Evolutionary conservation across 2,329 filamentous ascomycete species (phyloP), one percentile per base, ranked within the genome.

Genomic region (Phialemoniopsis sp.): DNA sequence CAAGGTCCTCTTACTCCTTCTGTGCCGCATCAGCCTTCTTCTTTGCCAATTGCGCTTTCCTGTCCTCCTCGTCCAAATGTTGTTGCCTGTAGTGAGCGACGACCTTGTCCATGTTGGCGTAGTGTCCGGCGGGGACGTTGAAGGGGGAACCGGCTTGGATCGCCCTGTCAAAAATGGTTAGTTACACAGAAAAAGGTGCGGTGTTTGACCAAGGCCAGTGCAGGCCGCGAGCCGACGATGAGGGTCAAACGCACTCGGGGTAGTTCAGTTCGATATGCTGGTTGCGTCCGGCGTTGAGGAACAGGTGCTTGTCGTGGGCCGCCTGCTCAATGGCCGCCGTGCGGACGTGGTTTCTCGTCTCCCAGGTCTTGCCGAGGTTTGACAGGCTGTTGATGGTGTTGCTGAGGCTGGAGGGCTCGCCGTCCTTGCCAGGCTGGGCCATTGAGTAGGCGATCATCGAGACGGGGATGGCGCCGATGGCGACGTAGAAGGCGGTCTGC

Each of bases 61-160:
- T 65, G 50, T 72, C 75, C 58, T 78, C 75, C 42, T 76, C 72
- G 42, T 69, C 68, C 39, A 71, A 51, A 48, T 79, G 68, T 60
- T 73, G 60, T 56, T 73, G 64, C 51, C 64, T 64, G 63, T 76
- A 80, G 60, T 80, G 77, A 54, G 72, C 74, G 13, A 77, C 67
- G 19, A 79, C 66, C 49, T 75, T 62, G 55, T 78, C 73, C 34
- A 81, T 57, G 57, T 76, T 76, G 47, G 64, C 56, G 46, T 67
- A 62, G 50, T 76, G 71, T 31, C 77, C 77, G 19, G 77, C 76
- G 18, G 71, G 72, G 14, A 80, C 64, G 57, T 75, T 78, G 55
- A 66, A 66, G 15, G 66, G 63, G 15, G 70, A 68, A 44, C 73
- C 68, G n/a, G 66, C 63, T 48, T 69, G 59, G 39, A 80, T 58